Conservation (phyloP, 176 grass and related monocot species). For the Coix lacrymajobi region DNA sequence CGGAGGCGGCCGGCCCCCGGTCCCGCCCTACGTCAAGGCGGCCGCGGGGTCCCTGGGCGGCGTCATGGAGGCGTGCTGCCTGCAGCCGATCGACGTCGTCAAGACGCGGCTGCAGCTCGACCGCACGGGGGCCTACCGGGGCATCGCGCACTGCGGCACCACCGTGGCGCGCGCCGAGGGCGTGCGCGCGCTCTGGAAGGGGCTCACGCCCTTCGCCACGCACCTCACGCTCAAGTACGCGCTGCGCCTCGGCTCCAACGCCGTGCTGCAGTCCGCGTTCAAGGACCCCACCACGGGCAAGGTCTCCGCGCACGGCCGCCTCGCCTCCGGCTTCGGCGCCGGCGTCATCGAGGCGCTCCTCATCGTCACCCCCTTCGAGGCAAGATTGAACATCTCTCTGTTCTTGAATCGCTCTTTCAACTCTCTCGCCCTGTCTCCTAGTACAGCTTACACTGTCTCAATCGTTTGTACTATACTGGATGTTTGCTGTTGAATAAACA, state of each 20-base stretch:
- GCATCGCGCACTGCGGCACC: constrained; percentile 77
- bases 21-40: constrained; percentile 67
- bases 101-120: constrained; percentile 97
- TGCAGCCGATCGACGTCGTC: constrained; percentile 97
- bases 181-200: constrained; percentile 89
- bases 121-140: constrained; percentile 55
- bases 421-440: neutral
- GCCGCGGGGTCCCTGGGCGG: constrained; percentile 83
- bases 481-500: neutral
- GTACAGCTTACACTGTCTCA: neutral
- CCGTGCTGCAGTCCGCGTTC: constrained; percentile 86
- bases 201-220: constrained; percentile 95
- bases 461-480: neutral
- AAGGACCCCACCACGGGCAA: constrained; percentile 67
- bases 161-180: constrained; percentile 75
- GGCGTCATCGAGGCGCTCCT: constrained; percentile 92
- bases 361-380: constrained; percentile 99
- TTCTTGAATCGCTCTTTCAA: constrained; percentile 6
- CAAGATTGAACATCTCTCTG: neutral
- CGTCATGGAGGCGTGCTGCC: constrained; percentile 90
- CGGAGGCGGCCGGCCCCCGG: neutral
- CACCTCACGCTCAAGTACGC: constrained; percentile 99
- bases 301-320: constrained; percentile 58
- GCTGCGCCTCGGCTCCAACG: constrained; percentile 90
- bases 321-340: constrained; percentile 79